Evolutionary conservation across 345 rosid species (phyloP), one percentile per base, ranked within the genome.

Genomic region (Erysimum cheiranthoides): DNA sequence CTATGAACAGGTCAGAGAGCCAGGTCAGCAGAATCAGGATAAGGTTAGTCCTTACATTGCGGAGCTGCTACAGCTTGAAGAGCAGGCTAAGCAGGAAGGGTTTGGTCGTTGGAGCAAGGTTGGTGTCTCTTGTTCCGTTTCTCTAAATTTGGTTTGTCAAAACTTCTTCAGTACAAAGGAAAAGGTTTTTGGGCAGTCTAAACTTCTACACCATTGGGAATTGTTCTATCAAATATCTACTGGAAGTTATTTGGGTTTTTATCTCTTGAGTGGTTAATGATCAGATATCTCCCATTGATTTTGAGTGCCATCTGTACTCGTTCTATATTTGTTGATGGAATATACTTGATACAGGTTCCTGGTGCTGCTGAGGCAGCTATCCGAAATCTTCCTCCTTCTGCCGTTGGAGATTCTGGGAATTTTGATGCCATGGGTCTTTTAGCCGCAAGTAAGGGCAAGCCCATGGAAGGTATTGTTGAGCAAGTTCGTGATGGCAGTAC

Each of bases 401-500:
- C 98, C 62, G 73, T 96, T 68, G 98, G 99, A 62, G 89, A 88
- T 82, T 77, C 97, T 70, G 83, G 92, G 68, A 86, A 84, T 77
- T 84, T 93, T 43, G 93, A 93, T 83, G 96, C 94, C 56, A 83
- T 85, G 94, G 93, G 87, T 81, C 84, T 93, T 73, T 81, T 96
- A 28, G 82, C 82, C 66, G 85, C 90, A 57, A 93, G 85, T 77
- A 93, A 93, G 78, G 98, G 98, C 53, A 85, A 85, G 60, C 87
- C 97, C 51, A 81, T 93, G 96, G 77, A 93, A 84, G 87, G 89
- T 72, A 84, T 93, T 77, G 98, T 93, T 42, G 98, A 93, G 89
- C 97, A 93, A 79, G 93, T 90, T 71, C 96, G 96, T 52, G 97
- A 93, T 87, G 98, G 98, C 56, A 93, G 97, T 70, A 88, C 92